These are phyloP conservation scores for Candida frijolesensis DNA, from an alignment of 1,139 yeast species.

Conservation along the genomic window DNA sequence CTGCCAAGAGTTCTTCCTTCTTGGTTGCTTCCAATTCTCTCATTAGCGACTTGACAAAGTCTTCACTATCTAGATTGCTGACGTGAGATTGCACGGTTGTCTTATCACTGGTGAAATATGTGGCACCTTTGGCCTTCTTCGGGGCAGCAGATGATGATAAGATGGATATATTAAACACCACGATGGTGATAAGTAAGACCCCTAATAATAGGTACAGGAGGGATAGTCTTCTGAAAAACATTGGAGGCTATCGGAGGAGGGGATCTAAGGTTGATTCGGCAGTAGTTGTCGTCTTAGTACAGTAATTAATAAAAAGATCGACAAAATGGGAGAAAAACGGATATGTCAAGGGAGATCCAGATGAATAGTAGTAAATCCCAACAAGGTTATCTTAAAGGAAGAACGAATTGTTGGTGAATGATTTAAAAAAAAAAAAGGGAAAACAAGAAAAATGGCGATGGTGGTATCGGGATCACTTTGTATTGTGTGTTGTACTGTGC, in stretches of 20 bases:
- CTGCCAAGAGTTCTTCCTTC: slow-evolving; percentile 14
- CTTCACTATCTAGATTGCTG: slow-evolving; percentile 14
- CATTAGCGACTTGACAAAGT: slow-evolving; percentile 12
- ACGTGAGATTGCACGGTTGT: slow-evolving; percentile 14
- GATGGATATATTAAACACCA: slow-evolving; percentile 15
- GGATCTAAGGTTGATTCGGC: background rate
- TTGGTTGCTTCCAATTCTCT: slow-evolving; percentile 17
- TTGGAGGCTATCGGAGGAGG: background rate
- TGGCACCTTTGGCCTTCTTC: slow-evolving; percentile 10
- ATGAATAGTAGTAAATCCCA: no score
- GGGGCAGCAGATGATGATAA: slow-evolving; percentile 7
- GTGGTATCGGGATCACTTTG: no score
- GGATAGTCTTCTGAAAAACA: slow-evolving; percentile 13
- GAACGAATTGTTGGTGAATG: background rate
- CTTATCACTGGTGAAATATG: slow-evolving; percentile 14
- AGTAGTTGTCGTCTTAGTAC: background rate
- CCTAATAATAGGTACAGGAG: slow-evolving; percentile 14
- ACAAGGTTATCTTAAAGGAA: background rate
- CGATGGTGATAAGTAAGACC: slow-evolving; percentile 9
- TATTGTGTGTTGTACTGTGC: no score
- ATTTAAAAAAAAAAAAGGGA: background rate
- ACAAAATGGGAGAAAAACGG: background rate
- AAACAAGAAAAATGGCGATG: background rate
- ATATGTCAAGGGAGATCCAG: no score
- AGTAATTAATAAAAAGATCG: background rate